Conservation (phyloP, 257 asterid genomes). For the Phtheirospermum japonicum region DNA sequence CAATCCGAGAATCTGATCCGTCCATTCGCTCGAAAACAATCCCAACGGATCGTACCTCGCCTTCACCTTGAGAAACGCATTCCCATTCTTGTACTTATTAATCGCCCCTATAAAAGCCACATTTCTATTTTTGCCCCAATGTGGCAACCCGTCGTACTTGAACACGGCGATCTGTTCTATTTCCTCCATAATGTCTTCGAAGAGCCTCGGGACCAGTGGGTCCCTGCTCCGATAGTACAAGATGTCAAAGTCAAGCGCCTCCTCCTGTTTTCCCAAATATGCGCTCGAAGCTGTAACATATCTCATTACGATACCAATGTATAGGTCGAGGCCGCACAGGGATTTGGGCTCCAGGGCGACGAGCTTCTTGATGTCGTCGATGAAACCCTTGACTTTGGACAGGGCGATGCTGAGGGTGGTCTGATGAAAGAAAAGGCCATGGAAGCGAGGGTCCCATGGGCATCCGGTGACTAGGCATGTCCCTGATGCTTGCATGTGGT, state of each 20-base stretch:
- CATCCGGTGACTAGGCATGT: conserved; percentile 52
- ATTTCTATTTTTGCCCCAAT: too few species aligned
- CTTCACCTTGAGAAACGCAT: too few species aligned
- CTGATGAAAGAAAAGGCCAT: conserved; percentile 54
- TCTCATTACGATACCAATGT: conserved; percentile 54
- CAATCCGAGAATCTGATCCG: too few species aligned
- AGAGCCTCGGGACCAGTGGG: conserved; percentile 47
- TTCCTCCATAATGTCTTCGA: conserved; percentile 47
- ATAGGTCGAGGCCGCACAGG: conserved; percentile 48
- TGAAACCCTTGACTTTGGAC: conserved; percentile 43
- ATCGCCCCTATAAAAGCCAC: too few species aligned
- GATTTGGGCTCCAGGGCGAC: conserved; percentile 44
- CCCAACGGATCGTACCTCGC: too few species aligned
- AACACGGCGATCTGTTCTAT: too few species aligned
- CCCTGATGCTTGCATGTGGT: conserved; percentile 58
- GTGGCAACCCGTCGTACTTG: too few species aligned
- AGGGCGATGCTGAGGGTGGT: conserved; percentile 52
- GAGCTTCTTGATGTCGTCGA: conserved; percentile 44
- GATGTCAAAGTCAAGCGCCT: conserved; percentile 55
- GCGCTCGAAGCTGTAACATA: conserved; percentile 59
- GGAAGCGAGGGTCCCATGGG: conserved; percentile 59
- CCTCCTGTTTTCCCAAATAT: conserved; percentile 57
- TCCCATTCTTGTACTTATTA: too few species aligned
- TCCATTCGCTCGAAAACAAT: too few species aligned
- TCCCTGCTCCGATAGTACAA: conserved; percentile 55